Evolutionary conservation across 2,329 filamentous ascomycete genomes (phyloP).

Genomic region (Dactylellina cionopaga): DNA sequence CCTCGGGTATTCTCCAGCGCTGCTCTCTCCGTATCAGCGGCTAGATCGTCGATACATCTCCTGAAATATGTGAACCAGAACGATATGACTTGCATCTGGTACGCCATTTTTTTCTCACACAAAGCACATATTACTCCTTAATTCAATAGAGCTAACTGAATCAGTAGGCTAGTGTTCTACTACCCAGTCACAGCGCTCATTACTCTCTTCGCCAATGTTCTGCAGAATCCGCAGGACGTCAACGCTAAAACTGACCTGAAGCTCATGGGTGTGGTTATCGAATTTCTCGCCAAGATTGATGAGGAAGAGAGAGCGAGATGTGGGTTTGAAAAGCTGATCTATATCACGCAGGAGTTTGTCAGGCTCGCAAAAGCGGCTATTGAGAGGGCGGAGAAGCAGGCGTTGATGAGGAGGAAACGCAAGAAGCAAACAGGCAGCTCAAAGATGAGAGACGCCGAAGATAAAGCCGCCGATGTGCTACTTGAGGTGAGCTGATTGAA

Average conservation of each 20-base stretch:
- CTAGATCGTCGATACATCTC: constrained; percentile 88
- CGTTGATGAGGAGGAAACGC: constrained; percentile 80
- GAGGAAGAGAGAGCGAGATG: constrained; percentile 75
- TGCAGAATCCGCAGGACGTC: constrained; percentile 92
- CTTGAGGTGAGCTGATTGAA: constrained; percentile 17
- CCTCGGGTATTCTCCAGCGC: constrained; percentile 94
- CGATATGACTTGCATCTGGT: constrained; percentile 95
- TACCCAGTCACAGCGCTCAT: constrained; percentile 96
- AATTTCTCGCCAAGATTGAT: constrained; percentile 88
- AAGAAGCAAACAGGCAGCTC: constrained; percentile 66
- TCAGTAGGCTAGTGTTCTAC: constrained; percentile 81
- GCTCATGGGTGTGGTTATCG: constrained; percentile 91
- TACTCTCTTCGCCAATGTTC: constrained; percentile 92
- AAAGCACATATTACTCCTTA: too few relatives aligned
- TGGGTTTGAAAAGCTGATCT: constrained; percentile 80
- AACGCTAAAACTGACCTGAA: constrained; percentile 87
- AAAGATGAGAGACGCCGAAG: constrained; percentile 29
- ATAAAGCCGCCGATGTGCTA: constrained; percentile 10
- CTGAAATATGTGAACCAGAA: constrained; percentile 96
- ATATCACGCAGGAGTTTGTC: constrained; percentile 93
- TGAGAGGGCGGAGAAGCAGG: constrained; percentile 89
- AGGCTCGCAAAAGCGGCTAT: constrained; percentile 90
- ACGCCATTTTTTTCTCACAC: constrained; percentile 61
- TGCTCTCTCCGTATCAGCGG: constrained; percentile 89
- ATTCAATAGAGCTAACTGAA: constrained; percentile 37